Base-by-base conservation (phyloP, 352 stramenopile species). In the Globisporangium orthogonon region DNA sequence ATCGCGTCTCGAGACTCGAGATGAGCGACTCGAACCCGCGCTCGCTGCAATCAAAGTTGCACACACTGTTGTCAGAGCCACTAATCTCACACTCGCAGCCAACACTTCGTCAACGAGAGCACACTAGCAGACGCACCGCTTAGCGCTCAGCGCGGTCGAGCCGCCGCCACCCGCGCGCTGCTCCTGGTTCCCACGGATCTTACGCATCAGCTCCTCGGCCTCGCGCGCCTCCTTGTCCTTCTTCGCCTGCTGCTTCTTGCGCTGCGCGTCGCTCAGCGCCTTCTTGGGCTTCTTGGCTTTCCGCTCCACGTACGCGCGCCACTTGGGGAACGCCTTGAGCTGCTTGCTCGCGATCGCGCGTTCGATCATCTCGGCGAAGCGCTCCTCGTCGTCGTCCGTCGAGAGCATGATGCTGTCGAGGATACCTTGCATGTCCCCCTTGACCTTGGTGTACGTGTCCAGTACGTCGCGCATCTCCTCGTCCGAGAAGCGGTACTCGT, bases 371-470 rank as follows among this genome's bases (percentile, higher is more conserved):
- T 77, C 66, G 0, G 58, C 52, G 52, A 93, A 90, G 11, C 83
- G 75, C 13, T 77, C 71, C 51, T 88, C 76, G 60, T 93, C 80
- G 52, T 89, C 78, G 46, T 96, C 78, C 7, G 77, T 93, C 23
- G 80, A 90, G 49, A 96, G 63, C 86, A 97, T 96, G 67, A 96
- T 80, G 52, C 67, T 76, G 62, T 96, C 81, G 52, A 97, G 69
- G 46, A 97, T 71, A 41, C 78, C 70, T 53, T 71, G 52, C 76
- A 95, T 91, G 51, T 91, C 67, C 10, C 87, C 89, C 56, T 96
- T 68, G 56, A 78, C 70, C 62, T 86, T 90, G 49, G 52, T 52
- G 67, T 94, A 97, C 14, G 86, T 84, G 3, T 56, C 64, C 44
- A 97, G 54, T 31, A 97, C 75, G 50, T 97, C 88, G 30, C 71